These are phyloP conservation scores for Yamagishiella unicocca DNA, from an alignment of 139 green algal species.

Conservation along the genomic window DNA sequence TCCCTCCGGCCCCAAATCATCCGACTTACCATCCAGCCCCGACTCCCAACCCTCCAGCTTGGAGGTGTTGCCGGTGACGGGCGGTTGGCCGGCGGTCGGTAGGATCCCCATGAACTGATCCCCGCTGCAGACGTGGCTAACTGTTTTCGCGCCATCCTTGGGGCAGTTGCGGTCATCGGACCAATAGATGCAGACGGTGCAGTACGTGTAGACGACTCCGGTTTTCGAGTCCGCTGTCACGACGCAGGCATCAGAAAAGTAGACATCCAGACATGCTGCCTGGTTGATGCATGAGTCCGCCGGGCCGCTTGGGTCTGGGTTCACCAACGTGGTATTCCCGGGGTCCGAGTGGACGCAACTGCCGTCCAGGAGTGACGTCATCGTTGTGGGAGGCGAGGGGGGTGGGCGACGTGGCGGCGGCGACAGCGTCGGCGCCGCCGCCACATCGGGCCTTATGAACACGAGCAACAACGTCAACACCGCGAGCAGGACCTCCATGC, in stretches of 20 bases:
- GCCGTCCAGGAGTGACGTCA: no score
- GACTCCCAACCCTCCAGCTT: background rate
- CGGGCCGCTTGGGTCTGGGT: background rate
- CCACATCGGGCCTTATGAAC: no score
- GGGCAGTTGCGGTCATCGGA: background rate
- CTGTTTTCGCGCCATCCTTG: background rate
- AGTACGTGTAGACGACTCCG: background rate
- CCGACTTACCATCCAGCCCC: background rate
- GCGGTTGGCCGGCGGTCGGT: background rate
- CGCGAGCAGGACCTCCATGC: no score
- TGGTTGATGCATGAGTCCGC: background rate
- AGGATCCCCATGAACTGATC: background rate
- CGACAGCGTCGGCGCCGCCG: no score
- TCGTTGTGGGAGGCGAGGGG: no score
- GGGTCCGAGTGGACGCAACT: background rate
- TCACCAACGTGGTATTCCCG: background rate
- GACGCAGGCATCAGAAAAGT: background rate
- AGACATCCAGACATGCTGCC: background rate
- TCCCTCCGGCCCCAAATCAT: background rate
- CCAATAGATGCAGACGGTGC: slow-evolving; percentile 1
- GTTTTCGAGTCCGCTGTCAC: background rate
- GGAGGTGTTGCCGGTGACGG: background rate
- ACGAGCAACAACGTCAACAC: no score
- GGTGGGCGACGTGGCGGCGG: no score
- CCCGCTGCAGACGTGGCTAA: slow-evolving; percentile 3